A percentile compares a stretch with the other conserved stretches of the same genome.
Evolutionary conservation across 164 flowering plant species (phyloP).

Genomic region (Kalanchoe fedtschenkoi): DNA sequence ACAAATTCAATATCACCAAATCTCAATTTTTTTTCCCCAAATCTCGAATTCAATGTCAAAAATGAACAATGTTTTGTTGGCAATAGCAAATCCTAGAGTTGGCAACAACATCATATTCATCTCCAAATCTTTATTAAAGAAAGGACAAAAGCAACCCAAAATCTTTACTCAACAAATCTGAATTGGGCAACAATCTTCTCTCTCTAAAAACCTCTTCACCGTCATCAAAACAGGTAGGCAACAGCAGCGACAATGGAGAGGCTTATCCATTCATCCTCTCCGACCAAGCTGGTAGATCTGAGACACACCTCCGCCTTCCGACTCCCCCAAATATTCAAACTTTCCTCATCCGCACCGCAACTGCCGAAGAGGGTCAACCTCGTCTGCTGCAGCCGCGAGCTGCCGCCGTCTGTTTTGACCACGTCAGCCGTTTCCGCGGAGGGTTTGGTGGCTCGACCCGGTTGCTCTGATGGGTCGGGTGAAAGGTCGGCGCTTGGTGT

Average conservation of each 20-base stretch:
- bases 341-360: slow-evolving; percentile 9
- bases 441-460: neutral
- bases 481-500: neutral
- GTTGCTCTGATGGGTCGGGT: slow-evolving; percentile 15
- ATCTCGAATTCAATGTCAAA: no score
- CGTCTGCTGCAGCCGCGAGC: slow-evolving; percentile 20
- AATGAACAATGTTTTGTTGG: no score
- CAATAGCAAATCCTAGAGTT: no score
- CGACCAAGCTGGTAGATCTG: slow-evolving; percentile 19
- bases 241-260: slow-evolving; percentile 48
- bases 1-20: no score
- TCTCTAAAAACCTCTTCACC: no score
- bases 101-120: no score
- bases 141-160: no score
- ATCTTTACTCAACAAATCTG: no score
- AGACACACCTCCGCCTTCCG: slow-evolving; percentile 17
- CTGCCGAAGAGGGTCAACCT: slow-evolving; percentile 16
- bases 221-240: no score
- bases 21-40: no score
- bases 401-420: slow-evolving; percentile 14
- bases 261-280: slow-evolving; percentile 50
- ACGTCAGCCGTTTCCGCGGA: slow-evolving; percentile 5
- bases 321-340: slow-evolving; percentile 20
- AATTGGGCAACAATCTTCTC: no score
- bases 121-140: no score